Conservation (phyloP, 768 basidiomycete species). For the Sporobolomyces phaffii region DNA sequence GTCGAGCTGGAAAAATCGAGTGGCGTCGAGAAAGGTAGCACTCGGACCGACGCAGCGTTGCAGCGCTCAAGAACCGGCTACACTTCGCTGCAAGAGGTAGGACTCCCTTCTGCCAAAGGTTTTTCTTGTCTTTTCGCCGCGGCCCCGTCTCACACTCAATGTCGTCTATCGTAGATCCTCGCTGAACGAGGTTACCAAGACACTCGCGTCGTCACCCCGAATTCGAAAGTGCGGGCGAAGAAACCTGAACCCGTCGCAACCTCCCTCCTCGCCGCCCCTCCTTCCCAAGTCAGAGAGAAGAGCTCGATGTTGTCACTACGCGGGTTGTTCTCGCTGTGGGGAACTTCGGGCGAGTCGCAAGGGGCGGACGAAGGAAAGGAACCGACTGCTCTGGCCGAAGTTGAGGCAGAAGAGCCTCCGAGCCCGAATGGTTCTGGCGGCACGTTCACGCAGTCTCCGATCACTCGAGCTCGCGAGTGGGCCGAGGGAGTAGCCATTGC, state of each 20-base stretch:
- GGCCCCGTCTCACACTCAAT: rapidly evolving
- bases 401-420: not conserved
- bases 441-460: not conserved
- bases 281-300: slow-evolving; percentile 1
- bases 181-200: slow-evolving; percentile 20
- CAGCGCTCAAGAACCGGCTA: not conserved
- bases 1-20: no score
- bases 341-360: not conserved
- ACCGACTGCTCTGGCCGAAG: no score
- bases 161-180: not conserved
- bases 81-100: slow-evolving; percentile 16
- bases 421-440: not conserved
- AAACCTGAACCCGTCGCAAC: not conserved
- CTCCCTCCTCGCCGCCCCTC: not conserved
- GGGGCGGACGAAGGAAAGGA: no score
- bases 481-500: slow-evolving; percentile 1
- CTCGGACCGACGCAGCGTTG: no score
- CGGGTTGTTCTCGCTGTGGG: slow-evolving; percentile 1
- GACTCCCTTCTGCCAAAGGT: no score
- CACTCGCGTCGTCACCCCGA: slow-evolving; percentile 19
- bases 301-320: slow-evolving; percentile 4
- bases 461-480: slow-evolving; percentile 4
- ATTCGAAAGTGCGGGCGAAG: not conserved
- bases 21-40: no score
- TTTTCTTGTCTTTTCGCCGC: not conserved